Percentiles rank a stretch among this genome's conserved stretches.
Conservation (phyloP, 768 basidiomycete species). For the Serendipita vermifera region DNA sequence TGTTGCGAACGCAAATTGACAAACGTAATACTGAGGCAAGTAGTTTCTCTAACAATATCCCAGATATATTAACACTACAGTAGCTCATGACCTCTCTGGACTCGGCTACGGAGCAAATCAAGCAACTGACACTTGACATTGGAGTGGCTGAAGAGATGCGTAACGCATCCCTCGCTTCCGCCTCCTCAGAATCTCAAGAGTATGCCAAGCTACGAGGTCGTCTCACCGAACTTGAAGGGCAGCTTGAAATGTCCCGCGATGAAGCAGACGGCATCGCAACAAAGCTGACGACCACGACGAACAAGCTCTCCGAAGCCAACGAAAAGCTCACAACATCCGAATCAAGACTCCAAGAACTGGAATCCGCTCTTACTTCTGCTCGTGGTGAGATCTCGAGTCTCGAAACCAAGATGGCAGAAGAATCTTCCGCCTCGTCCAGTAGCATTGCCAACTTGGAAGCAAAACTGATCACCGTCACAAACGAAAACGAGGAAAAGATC, state of each 20-base stretch:
- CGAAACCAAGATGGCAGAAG: background rate
- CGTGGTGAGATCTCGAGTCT: background rate
- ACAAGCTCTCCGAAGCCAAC: background rate
- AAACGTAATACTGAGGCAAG: too few relatives aligned
- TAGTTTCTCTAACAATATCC: too few relatives aligned
- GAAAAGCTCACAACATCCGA: background rate
- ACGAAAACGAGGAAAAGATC: background rate
- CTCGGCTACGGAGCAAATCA: background rate
- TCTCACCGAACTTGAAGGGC: background rate
- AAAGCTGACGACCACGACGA: background rate
- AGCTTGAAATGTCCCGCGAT: background rate
- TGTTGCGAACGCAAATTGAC: too few relatives aligned
- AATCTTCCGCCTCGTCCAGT: background rate
- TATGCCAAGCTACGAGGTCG: background rate
- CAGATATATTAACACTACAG: background rate
- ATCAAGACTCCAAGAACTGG: background rate
- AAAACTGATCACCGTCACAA: background rate
- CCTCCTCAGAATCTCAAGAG: background rate
- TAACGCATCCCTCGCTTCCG: background rate
- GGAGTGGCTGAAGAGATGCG: background rate
- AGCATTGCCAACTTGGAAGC: background rate
- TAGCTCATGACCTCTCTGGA: background rate
- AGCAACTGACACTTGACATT: background rate
- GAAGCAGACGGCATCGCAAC: too few relatives aligned
- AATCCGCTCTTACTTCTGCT: background rate